phyloP scores from a whole-genome alignment of 495 filamentous ascomycete genomes.

The Aspergillus conjunctus region DNA sequence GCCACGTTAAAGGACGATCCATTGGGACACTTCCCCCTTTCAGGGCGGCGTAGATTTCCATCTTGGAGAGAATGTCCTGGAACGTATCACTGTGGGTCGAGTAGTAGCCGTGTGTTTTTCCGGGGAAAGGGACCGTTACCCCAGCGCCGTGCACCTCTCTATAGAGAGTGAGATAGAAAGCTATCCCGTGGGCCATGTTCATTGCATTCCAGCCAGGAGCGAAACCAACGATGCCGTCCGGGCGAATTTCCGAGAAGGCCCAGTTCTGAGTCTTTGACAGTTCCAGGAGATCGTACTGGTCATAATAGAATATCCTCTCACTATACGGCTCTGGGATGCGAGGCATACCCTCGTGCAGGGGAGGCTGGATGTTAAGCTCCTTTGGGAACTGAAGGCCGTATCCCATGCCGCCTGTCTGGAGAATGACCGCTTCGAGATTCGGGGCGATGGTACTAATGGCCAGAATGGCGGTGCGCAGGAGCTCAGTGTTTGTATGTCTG shows the following conservation, averaged over 20 bases:
- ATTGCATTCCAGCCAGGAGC: conserved; percentile 43
- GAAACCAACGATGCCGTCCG: conserved; percentile 48
- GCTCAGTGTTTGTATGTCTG: background rate
- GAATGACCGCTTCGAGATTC: conserved; percentile 32
- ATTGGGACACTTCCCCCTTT: conserved; percentile 22
- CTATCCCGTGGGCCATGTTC: conserved; percentile 44
- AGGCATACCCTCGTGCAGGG: conserved; percentile 37
- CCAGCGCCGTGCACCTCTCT: conserved; percentile 27
- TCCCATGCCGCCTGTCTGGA: conserved; percentile 46
- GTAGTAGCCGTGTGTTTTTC: conserved; percentile 26
- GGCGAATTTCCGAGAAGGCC: conserved; percentile 45
- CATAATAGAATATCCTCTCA: conserved; percentile 48
- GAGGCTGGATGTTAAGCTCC: conserved; percentile 33
- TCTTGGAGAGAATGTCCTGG: conserved; percentile 41
- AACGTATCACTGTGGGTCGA: conserved; percentile 34
- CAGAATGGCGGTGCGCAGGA: conserved; percentile 20
- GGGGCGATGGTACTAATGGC: conserved; percentile 29
- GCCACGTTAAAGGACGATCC: conserved; percentile 38
- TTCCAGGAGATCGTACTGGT: conserved; percentile 38
- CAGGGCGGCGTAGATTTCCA: conserved; percentile 39
- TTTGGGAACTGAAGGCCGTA: conserved; percentile 44
- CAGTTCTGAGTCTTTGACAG: conserved; percentile 37
- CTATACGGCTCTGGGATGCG: conserved; percentile 43
- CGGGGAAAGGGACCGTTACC: conserved; percentile 37
- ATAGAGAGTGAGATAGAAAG: conserved; percentile 39